A percentile compares a stretch with the other conserved stretches of the same genome.
Conservation (phyloP, 768 basidiomycete species). For the Rubroboletus satanas region DNA sequence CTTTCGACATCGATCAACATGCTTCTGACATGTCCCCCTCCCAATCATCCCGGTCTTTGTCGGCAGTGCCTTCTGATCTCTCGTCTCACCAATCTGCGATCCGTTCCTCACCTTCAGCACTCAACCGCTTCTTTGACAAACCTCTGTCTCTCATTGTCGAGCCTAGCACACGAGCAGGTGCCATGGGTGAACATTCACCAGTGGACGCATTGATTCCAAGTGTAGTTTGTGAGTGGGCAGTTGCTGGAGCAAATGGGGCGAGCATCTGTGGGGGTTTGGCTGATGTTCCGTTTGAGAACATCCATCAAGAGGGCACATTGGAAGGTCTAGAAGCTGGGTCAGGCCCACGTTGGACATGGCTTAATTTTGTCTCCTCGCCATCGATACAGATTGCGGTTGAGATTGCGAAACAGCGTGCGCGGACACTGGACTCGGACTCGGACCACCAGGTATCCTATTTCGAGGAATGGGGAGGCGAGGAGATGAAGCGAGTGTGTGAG, state of each 20-base stretch:
- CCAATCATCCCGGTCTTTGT: constrained; percentile 7
- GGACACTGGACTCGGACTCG: constrained; percentile 64
- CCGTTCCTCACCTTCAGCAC: constrained; percentile 59
- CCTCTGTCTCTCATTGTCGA: constrained; percentile 80
- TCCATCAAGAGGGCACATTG: not conserved
- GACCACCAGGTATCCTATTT: constrained; percentile 85
- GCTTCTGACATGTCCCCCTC: not conserved
- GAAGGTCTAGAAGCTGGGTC: constrained; percentile 8
- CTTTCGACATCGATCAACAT: constrained; percentile 29
- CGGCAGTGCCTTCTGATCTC: constrained; percentile 31
- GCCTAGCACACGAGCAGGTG: constrained; percentile 77
- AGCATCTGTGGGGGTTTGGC: constrained; percentile 53
- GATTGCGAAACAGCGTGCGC: constrained; percentile 55
- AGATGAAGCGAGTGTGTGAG: constrained; percentile 77
- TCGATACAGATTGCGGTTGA: constrained; percentile 52
- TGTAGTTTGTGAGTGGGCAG: constrained; percentile 77
- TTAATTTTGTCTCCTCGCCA: constrained; percentile 75
- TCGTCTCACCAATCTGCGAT: constrained; percentile 75
- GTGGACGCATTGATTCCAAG: constrained; percentile 89
- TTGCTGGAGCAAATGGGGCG: constrained; percentile 35
- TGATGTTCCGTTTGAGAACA: constrained; percentile 10
- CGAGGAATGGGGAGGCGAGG: constrained; percentile 75
- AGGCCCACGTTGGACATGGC: constrained; percentile 47
- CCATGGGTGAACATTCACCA: constrained; percentile 87
- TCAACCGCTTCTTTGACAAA: constrained; percentile 92